These are phyloP conservation scores for Diaporthe sp. DNA, from an alignment of 2,329 filamentous ascomycete species.

Conservation along the genomic window DNA sequence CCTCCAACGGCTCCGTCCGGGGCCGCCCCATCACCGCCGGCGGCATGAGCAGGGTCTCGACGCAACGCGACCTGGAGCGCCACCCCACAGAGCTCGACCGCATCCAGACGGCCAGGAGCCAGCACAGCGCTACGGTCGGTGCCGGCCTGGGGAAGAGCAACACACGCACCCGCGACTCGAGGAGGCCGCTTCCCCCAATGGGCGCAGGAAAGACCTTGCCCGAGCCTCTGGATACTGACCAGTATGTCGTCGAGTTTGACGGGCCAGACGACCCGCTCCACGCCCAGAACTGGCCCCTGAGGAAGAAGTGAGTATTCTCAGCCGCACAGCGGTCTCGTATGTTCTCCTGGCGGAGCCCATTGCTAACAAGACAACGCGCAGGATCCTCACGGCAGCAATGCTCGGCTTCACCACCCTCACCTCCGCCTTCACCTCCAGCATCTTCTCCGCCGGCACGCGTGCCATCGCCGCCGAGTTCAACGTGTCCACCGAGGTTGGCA, in stretches of 20 bases:
- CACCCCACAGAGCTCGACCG: conserved; percentile 78
- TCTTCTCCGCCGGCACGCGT: conserved; percentile 78
- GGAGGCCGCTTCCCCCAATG: conserved; percentile 75
- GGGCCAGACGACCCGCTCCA: conserved; percentile 87
- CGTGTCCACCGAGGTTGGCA: conserved; percentile 73
- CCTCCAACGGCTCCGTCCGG: conserved; percentile 56
- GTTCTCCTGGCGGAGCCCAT: not conserved
- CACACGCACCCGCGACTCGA: conserved; percentile 62
- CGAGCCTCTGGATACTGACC: conserved; percentile 76
- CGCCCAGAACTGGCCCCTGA: conserved; percentile 87
- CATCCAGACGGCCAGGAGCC: conserved; percentile 78
- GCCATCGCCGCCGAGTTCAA: conserved; percentile 70
- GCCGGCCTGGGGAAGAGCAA: conserved; percentile 53
- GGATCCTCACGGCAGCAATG: conserved; percentile 74
- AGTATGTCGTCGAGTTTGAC: conserved; percentile 89
- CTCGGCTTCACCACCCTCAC: conserved; percentile 81
- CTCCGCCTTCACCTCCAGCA: conserved; percentile 79
- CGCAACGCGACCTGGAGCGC: conserved; percentile 76
- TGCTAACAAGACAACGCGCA: conserved; percentile 51
- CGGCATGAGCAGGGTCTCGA: conserved; percentile 73
- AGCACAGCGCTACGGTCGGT: conserved; percentile 82
- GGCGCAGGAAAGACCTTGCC: conserved; percentile 83
- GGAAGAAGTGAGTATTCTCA: conserved; percentile 75
- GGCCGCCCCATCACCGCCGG: conserved; percentile 50
- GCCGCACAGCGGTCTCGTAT: conserved; percentile 27